phyloP scores from a whole-genome alignment of 2,329 filamentous ascomycete species.

The Pseudogymnoascus sp. region DNA sequence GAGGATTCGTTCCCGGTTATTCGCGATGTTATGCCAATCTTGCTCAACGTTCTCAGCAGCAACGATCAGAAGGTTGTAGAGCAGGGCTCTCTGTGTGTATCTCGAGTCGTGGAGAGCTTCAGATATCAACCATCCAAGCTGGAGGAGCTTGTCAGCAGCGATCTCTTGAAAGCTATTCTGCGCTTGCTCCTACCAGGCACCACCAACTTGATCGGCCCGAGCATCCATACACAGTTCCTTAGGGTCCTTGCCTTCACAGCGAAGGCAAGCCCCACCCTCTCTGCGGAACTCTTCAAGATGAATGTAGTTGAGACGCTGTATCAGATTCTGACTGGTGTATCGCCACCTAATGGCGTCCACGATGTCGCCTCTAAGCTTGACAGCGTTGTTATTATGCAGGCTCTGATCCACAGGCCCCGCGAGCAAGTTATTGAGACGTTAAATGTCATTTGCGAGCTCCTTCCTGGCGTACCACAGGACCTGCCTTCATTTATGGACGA shows the following conservation, averaged over 20 bases:
- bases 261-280: slow-evolving; percentile 77
- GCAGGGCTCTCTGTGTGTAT: slow-evolving; percentile 91
- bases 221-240: slow-evolving; percentile 93
- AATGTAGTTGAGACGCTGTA: slow-evolving; percentile 96
- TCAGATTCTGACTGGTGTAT: slow-evolving; percentile 93
- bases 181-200: slow-evolving; percentile 86
- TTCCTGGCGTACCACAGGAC: slow-evolving; percentile 64
- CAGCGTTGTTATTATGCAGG: slow-evolving; percentile 97
- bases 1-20: slow-evolving; percentile 89
- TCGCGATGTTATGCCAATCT: slow-evolving; percentile 90
- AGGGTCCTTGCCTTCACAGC: slow-evolving; percentile 86
- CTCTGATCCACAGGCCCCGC: slow-evolving; percentile 86
- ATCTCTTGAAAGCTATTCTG: slow-evolving; percentile 75
- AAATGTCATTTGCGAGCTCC: slow-evolving; percentile 91
- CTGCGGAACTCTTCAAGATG: slow-evolving; percentile 87
- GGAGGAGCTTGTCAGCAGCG: slow-evolving; percentile 85
- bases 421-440: slow-evolving; percentile 97
- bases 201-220: slow-evolving; percentile 87
- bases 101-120: slow-evolving; percentile 94
- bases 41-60: slow-evolving; percentile 82
- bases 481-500: slow-evolving; percentile 40
- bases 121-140: slow-evolving; percentile 79
- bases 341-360: slow-evolving; percentile 71
- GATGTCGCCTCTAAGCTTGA: slow-evolving; percentile 82
- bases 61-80: slow-evolving; percentile 96